Percentiles rank a stretch among this genome's conserved stretches.
Evolutionary conservation across 2,329 filamentous ascomycete genomes (phyloP).

Genomic region (Penicillium brasilianum): DNA sequence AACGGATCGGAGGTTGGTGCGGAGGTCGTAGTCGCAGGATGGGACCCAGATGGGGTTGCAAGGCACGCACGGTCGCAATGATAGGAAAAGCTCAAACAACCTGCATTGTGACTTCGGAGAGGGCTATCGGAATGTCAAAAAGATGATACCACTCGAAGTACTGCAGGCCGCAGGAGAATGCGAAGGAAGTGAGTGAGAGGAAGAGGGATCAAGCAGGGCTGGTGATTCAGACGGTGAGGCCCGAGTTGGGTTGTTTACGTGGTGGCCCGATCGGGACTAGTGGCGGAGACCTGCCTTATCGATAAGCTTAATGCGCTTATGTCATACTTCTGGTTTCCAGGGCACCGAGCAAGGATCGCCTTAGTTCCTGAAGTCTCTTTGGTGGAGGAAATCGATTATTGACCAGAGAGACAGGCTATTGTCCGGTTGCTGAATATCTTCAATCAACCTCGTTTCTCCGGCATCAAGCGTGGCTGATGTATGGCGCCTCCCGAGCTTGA

Average conservation of each 20-base stretch:
- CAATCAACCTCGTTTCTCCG: neutral
- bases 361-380: neutral
- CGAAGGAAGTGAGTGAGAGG: conserved; percentile 17
- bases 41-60: conserved; percentile 18
- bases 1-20: neutral
- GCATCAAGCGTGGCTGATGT: neutral
- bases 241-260: conserved; percentile 48
- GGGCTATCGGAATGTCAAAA: conserved; percentile 10
- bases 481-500: neutral
- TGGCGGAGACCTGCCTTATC: conserved; percentile 38
- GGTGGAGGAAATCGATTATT: neutral
- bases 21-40: conserved; percentile 1
- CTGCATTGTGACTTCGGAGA: conserved; percentile 17
- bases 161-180: conserved; percentile 9
- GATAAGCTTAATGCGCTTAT: conserved; percentile 48
- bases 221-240: conserved; percentile 40
- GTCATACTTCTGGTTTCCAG: conserved; percentile 23
- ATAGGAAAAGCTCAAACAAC: conserved; percentile 18
- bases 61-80: conserved; percentile 23
- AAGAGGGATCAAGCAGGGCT: conserved; percentile 20
- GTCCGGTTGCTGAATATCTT: neutral
- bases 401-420: neutral
- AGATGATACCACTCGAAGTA: conserved; percentile 9
- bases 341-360: conserved; percentile 3
- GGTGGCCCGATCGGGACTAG: conserved; percentile 44